Evolutionary conservation across 2,329 filamentous ascomycete genomes (phyloP).

Genomic region (Trichophyton rubrum): DNA sequence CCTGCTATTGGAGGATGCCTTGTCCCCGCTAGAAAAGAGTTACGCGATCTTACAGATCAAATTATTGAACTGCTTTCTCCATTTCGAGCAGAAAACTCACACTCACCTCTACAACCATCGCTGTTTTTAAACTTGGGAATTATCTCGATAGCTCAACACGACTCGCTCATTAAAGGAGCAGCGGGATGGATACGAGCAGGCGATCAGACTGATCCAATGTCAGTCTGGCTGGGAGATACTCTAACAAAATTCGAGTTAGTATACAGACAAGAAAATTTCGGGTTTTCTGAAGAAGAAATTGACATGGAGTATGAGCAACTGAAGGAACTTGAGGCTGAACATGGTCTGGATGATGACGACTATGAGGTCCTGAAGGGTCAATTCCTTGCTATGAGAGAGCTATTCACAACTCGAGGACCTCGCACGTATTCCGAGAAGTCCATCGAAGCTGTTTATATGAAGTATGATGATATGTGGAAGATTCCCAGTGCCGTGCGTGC

Average conservation of each 20-base stretch:
- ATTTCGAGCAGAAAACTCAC: constrained; percentile 24
- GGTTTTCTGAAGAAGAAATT: constrained; percentile 46
- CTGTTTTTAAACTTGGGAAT: constrained; percentile 44
- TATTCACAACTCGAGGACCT: constrained; percentile 20
- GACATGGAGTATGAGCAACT: constrained; percentile 51
- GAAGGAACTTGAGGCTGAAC: constrained; percentile 48
- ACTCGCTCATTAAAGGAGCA: constrained; percentile 45
- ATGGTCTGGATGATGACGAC: constrained; percentile 42
- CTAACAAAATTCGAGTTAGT: constrained; percentile 35
- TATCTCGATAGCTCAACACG: constrained; percentile 50
- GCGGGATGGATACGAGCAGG: constrained; percentile 30
- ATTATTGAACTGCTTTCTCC: constrained; percentile 34
- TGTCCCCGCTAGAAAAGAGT: constrained; percentile 26
- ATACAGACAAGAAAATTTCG: constrained; percentile 38
- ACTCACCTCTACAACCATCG: constrained; percentile 41
- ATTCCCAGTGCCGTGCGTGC: constrained; percentile 47
- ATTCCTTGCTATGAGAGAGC: constrained; percentile 33
- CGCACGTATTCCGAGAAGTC: constrained; percentile 20
- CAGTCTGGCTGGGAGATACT: constrained; percentile 46
- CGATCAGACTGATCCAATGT: constrained; percentile 29
- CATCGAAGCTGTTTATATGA: constrained; percentile 23
- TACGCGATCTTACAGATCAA: constrained; percentile 33
- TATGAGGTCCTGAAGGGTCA: constrained; percentile 40
- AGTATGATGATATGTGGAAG: constrained; percentile 46
- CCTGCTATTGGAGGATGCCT: constrained; percentile 32